A percentile compares a stretch with the other conserved stretches of the same genome.
Evolutionary conservation across 306 rosid genomes (phyloP).

Genomic region (Cucurbita moschata): DNA sequence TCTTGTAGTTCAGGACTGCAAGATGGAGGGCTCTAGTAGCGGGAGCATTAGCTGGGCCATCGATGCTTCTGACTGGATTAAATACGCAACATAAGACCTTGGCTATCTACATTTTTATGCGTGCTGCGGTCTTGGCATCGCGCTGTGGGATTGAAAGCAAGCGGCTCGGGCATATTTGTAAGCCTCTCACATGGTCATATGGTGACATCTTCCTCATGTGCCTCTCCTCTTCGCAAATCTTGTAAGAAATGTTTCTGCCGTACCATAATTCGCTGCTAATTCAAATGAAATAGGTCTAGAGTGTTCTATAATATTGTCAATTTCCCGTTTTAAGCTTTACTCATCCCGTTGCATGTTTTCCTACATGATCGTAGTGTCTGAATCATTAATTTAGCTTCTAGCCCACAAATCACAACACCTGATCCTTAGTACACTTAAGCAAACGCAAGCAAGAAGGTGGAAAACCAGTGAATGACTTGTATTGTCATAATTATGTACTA

Average conservation of each 20-base stretch:
- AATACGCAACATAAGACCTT: constrained; percentile 79
- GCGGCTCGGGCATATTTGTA: constrained; percentile 68
- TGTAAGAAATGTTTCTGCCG: constrained; percentile 34
- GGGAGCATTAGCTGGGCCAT: constrained; percentile 90
- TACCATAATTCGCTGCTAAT: not conserved
- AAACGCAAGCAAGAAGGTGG: not conserved
- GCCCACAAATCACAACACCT: not conserved
- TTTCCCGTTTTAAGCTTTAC: not conserved
- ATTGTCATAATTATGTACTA: not conserved
- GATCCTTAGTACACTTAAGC: not conserved
- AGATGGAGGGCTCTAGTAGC: constrained; percentile 87
- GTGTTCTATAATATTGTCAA: not conserved
- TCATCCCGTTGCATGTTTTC: not conserved
- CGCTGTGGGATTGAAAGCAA: constrained; percentile 94
- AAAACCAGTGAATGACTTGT: not conserved
- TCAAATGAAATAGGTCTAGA: not conserved
- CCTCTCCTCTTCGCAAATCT: constrained; percentile 81
- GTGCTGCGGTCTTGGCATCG: constrained; percentile 82
- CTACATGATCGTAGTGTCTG: not conserved
- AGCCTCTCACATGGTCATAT: constrained; percentile 87
- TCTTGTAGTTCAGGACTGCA: constrained; percentile 71
- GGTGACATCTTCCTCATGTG: constrained; percentile 98
- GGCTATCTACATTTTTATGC: constrained; percentile 87
- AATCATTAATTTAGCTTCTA: not conserved
- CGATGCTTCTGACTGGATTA: constrained; percentile 79